Conservation (phyloP, 176 grass and related monocot species). For the Musa troglodytarum region DNA sequence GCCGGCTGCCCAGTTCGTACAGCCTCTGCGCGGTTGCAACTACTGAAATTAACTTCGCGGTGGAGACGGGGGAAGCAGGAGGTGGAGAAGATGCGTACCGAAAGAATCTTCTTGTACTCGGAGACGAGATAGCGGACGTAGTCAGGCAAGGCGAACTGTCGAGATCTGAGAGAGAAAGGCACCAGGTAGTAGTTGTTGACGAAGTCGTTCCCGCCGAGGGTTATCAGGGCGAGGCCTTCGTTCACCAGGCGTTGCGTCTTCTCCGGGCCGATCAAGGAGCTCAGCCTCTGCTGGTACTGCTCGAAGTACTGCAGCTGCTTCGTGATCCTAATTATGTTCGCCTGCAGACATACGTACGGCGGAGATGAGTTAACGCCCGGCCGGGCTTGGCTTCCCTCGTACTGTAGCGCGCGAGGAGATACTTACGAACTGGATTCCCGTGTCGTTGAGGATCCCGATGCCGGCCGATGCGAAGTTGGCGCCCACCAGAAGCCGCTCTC, state of each 20-base stretch:
- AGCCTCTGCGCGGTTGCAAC: constrained; percentile 18
- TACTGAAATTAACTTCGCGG: no score
- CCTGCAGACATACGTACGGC: constrained; percentile 20
- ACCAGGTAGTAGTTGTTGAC: constrained; percentile 99
- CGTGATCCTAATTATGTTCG: constrained; percentile 69
- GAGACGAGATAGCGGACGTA: constrained; percentile 61
- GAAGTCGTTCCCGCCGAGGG: constrained; percentile 90
- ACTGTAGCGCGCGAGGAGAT: background rate
- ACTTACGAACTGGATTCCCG: constrained; percentile 78
- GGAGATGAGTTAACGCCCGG: background rate
- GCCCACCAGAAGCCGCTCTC: constrained; percentile 62
- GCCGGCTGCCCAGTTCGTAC: constrained; percentile 40
- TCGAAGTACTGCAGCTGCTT: constrained; percentile 62
- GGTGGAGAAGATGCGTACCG: constrained; percentile 15
- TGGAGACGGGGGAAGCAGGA: background rate
- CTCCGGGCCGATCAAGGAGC: constrained; percentile 29
- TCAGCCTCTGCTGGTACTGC: constrained; percentile 72
- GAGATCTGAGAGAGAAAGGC: constrained; percentile 55
- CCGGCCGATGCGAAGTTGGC: constrained; percentile 96
- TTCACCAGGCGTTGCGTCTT: constrained; percentile 24
- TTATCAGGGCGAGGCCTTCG: constrained; percentile 55
- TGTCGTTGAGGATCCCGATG: constrained; percentile 93
- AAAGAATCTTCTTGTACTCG: constrained; percentile 65
- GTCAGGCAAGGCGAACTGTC: constrained; percentile 65
- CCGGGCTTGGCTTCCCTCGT: no score